A percentile compares a stretch with the other conserved stretches of the same genome.
Conservation (phyloP, 176 grass and related monocot genomes). For the Raddia guianensis region DNA sequence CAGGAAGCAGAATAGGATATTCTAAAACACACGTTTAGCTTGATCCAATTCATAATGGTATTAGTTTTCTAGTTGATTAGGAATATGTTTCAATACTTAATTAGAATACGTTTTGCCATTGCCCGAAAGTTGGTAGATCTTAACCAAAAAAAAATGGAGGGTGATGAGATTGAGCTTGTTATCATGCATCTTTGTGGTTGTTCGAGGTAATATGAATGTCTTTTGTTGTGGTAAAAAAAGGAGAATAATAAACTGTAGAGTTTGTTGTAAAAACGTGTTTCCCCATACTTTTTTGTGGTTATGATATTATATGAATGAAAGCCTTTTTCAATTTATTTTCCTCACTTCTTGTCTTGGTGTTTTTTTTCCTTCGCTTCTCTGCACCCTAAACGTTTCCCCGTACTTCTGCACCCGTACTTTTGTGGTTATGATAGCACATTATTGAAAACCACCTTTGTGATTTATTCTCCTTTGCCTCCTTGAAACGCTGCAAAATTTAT, state of each 20-base stretch:
- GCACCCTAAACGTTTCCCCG: not conserved
- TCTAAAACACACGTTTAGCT: not conserved
- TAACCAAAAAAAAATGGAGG: not conserved
- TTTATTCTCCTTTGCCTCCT: not conserved
- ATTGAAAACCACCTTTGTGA: not conserved
- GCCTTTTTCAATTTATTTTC: not conserved
- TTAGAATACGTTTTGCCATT: not conserved
- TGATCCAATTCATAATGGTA: not conserved
- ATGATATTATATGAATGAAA: not conserved
- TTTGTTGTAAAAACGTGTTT: not conserved
- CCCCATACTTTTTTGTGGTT: not conserved
- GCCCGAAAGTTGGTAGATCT: not conserved
- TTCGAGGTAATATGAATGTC: not conserved
- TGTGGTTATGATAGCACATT: not conserved
- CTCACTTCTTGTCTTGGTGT: not conserved
- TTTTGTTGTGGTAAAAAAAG: not conserved
- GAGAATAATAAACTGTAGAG: not conserved
- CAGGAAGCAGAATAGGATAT: constrained; percentile 40
- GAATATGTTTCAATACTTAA: constrained; percentile 2
- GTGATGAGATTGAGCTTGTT: not conserved
- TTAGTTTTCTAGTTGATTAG: constrained; percentile 27
- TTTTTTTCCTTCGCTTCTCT: not conserved
- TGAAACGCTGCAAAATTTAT: not conserved
- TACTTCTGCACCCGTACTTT: not conserved
- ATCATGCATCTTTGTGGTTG: not conserved